Evolutionary conservation across 495 filamentous ascomycete genomes (phyloP).

Genomic region (Neurospora sp.): DNA sequence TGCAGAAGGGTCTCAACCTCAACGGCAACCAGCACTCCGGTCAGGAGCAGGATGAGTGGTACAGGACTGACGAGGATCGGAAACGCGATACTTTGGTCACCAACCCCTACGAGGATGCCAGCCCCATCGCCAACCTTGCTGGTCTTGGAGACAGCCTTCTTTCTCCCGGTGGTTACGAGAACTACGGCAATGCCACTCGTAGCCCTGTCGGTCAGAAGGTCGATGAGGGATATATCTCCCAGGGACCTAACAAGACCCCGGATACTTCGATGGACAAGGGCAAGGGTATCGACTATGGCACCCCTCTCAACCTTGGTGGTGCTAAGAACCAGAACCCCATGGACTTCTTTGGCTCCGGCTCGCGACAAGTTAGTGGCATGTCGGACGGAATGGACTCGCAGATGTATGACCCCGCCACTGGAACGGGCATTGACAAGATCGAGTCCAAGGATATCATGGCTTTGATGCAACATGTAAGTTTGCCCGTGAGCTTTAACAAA

Average conservation of each 20-base stretch:
- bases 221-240: constrained; percentile 89
- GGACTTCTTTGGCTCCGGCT: background rate
- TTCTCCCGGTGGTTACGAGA: constrained; percentile 23
- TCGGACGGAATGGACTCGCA: constrained; percentile 85
- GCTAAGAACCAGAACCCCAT: constrained; percentile 10
- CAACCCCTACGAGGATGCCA: constrained; percentile 48
- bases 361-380: constrained; percentile 72
- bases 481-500: background rate
- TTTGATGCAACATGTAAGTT: constrained; percentile 86
- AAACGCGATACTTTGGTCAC: constrained; percentile 48
- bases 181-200: constrained; percentile 28
- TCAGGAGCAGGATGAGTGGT: constrained; percentile 44
- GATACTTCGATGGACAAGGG: constrained; percentile 36
- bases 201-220: constrained; percentile 35
- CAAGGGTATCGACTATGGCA: constrained; percentile 49
- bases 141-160: constrained; percentile 39
- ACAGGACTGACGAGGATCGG: constrained; percentile 41
- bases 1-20: constrained; percentile 18
- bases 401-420: constrained; percentile 83
- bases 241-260: constrained; percentile 62
- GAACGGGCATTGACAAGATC: constrained; percentile 81
- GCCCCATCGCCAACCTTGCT: constrained; percentile 40
- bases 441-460: constrained; percentile 96
- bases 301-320: constrained; percentile 43
- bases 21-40: constrained; percentile 37